Conservation (phyloP, 139 green algal genomes). For the Mesostigma viride region DNA sequence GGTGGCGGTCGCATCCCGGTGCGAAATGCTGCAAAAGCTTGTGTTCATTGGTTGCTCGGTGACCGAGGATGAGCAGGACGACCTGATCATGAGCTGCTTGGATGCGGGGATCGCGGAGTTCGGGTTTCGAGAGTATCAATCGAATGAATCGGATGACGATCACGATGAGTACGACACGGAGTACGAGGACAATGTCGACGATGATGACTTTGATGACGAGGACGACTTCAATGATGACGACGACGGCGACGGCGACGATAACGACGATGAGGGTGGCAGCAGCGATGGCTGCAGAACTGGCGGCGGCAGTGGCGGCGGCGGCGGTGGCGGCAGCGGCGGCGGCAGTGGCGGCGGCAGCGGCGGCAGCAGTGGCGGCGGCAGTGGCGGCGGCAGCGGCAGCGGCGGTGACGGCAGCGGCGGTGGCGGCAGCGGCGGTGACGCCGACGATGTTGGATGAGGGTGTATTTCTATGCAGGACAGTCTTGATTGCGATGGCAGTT, state of each 20-base stretch:
- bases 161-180: no score
- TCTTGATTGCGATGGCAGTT: no score
- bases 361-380: not conserved
- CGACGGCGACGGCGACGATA: not conserved
- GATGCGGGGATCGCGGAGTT: no score
- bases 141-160: no score
- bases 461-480: no score
- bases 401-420: not conserved
- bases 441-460: not conserved
- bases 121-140: no score
- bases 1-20: no score
- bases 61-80: no score
- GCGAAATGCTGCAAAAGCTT: no score
- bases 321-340: not conserved
- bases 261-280: not conserved
- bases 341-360: not conserved
- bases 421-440: not conserved
- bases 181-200: not conserved
- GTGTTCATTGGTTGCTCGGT: no score
- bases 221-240: not conserved
- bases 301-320: not conserved
- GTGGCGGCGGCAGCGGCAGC: not conserved
- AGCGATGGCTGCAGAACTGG: not conserved
- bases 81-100: no score
- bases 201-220: not conserved